Evolutionary conservation across 163 green algal genomes (phyloP), one percentile per base, ranked within the genome.

Genomic region (Scenedesmus sp.): DNA sequence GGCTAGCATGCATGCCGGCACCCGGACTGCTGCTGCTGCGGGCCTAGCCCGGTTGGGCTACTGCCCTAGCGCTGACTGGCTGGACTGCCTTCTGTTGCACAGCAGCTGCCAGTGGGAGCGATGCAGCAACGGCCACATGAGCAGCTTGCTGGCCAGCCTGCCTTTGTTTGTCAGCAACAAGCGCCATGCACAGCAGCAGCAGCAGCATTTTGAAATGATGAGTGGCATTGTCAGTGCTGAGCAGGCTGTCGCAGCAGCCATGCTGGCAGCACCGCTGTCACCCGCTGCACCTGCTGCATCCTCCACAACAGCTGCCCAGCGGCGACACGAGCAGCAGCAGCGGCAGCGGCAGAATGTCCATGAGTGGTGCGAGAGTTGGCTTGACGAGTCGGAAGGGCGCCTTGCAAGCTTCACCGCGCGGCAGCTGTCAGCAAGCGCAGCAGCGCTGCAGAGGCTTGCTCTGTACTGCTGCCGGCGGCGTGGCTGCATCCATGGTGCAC

Each of bases 41-140:
- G 81, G 24, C 43, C 81, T 86, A 9, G 49, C 49, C n/a, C 49
- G 20, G 49, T 33, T 86, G 13, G 44, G 81, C 30, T 86, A 65
- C 59, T 33, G 43, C 37, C 83, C 83, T 22, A 79, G 33, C 44
- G 4, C 16, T 6, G 35, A 44, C n/a, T 88, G 83, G 83, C 83
- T 88, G 0, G 83, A 88, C 6, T 2, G 16, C 12, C 61, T 88
- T 59, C 61, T 88, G 83, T 20, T 88, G 42, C 83, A 88, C 83
- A 88, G 83, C 44, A 43, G 83, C 56, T 88, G 83, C 59, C 51
- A 88, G 51, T 40, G 43, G 81, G 30, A 35, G 13, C 20, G 4
- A n/a, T 86, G 81, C 81, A 86, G 81, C 49, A 70, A 43, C 20
- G 49, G 49, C 24, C 20, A 76, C 49, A 42, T 86, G 46, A 51